Conservation (phyloP, 331 rosid genomes). For the Spiraea crenata region DNA sequence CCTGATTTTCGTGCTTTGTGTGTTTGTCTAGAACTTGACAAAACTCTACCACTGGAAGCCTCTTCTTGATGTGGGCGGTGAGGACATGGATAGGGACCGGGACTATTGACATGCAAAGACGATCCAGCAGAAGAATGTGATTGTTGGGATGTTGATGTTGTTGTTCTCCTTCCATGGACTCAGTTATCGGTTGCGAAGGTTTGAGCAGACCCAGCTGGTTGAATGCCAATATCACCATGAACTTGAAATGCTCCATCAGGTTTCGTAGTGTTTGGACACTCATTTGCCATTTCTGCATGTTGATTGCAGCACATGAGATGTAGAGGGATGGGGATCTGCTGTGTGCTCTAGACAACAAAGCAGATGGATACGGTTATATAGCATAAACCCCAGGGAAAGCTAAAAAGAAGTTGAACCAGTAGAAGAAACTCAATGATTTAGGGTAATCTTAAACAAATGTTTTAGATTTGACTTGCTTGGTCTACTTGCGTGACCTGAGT, state of each 20-base stretch:
- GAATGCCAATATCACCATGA: background rate
- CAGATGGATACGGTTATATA: background rate
- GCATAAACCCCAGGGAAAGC: background rate
- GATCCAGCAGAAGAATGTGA: constrained; percentile 20
- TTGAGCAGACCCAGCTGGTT: constrained; percentile 15
- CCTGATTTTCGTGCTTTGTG: background rate
- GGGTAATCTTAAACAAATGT: no score
- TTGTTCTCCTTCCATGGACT: constrained; percentile 1
- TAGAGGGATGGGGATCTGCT: background rate
- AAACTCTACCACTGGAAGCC: constrained; percentile 16
- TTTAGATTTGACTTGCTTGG: no score
- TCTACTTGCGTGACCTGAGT: no score
- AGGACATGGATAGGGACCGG: constrained; percentile 24
- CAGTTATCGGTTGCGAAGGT: background rate
- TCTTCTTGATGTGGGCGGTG: constrained; percentile 25
- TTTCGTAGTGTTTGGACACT: background rate
- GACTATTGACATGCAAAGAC: constrained; percentile 10
- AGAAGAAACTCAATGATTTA: background rate
- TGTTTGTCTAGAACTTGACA: background rate
- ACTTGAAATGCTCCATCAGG: background rate
- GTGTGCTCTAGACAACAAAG: background rate
- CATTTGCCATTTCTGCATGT: background rate
- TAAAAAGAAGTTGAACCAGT: background rate
- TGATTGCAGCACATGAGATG: constrained; percentile 1
- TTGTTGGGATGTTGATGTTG: background rate